Evolutionary conservation across 2,329 filamentous ascomycete species (phyloP), one percentile per base, ranked within the genome.

Genomic region (Ilyonectria destructans): DNA sequence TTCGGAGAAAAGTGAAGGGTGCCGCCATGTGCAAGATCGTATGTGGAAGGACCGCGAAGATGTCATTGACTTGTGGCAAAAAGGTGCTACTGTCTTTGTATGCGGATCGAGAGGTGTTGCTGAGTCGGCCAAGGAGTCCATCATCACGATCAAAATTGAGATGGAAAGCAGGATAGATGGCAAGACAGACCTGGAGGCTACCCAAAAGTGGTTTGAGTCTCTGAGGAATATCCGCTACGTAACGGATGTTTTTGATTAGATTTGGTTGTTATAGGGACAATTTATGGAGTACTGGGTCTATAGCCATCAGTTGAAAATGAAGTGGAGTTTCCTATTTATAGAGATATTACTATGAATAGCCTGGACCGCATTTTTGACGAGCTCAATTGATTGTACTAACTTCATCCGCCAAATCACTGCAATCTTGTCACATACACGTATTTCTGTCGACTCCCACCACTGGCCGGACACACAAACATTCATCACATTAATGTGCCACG

Each of bases 241-340:
- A 10, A 85, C 84, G 7, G 88, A 90, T 77, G 87, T 90, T 17
- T 90, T 89, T 80, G 85, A 87, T 55, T 88, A 70, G 89, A n/a
- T 35, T 7, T 35, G 33, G 9, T 3, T n/a, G 6, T 43, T 6
- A 8, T 8, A 43, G 6, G 40, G 17, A 8, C 5, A 43, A 43
- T n/a, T 43, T 43, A 43, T 43, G 15, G 37, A 40, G 37, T 40
- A 43, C 17, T 43, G 6, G 15, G 6, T 17, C 17, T 7, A 8
- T 15, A n/a, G n/a, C 8, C n/a, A 15, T 43, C 7, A 8, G 7
- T 43, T 43, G 40, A 43, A 43, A 43, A 43, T 43, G n/a, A 13
- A 40, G 9, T 43, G 8, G 15, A n/a, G 40, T n/a, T 6, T 40
- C 3, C 37, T n/a, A 40, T 17, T 43, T 33, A 26, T 26, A 26